Evolutionary conservation across 768 basidiomycete genomes (phyloP).

Genomic region (Cantharellus cinnabarinus): DNA sequence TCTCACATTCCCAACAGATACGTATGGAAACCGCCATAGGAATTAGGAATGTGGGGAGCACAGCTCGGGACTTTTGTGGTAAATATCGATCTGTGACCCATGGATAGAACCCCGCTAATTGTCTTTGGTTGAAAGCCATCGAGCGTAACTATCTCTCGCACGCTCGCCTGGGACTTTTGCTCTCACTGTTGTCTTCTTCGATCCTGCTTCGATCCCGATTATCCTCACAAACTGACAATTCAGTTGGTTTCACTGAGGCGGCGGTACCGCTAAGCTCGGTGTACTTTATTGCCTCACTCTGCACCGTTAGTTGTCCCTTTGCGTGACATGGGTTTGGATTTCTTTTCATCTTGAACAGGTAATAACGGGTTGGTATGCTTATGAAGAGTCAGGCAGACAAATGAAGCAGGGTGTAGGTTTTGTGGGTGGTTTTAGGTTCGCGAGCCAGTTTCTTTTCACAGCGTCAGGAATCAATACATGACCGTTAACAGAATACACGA

Average conservation of each 20-base stretch:
- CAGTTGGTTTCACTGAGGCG: too few relatives aligned
- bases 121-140: background rate
- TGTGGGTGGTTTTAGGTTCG: background rate
- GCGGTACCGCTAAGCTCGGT: background rate
- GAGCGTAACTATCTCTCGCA: background rate
- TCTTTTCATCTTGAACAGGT: background rate
- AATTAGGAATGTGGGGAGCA: background rate
- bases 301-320: too few relatives aligned
- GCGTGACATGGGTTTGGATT: background rate
- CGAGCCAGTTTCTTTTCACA: background rate
- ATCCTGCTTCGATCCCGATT: background rate
- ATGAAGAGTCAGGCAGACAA: background rate
- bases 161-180: background rate
- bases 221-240: too few relatives aligned
- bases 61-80: conserved; percentile 1
- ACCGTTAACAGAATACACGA: background rate
- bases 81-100: background rate
- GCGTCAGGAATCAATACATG: background rate
- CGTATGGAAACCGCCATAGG: background rate
- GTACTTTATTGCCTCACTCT: background rate
- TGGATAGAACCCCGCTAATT: background rate
- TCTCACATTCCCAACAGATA: too few relatives aligned
- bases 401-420: background rate
- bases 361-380: background rate
- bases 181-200: conserved; percentile 1